phyloP scores from a whole-genome alignment of 78 protist genomes.

The Guillardia theta region DNA sequence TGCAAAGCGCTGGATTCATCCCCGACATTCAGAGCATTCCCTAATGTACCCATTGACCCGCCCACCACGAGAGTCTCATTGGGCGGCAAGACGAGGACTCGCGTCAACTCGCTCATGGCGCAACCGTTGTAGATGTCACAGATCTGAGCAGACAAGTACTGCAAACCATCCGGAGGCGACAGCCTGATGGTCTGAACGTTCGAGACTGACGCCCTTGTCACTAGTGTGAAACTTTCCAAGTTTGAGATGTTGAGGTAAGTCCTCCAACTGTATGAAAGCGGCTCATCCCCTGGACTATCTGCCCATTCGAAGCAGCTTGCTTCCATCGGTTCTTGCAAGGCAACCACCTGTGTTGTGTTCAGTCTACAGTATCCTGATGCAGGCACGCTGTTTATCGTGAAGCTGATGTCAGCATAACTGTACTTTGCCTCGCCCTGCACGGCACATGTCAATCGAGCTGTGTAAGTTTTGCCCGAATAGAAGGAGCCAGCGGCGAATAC shows the following conservation, averaged over 20 bases:
- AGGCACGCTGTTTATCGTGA: background rate
- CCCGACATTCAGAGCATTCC: too few species aligned
- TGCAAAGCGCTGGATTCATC: too few species aligned
- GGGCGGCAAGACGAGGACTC: too few species aligned
- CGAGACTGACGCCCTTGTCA: background rate
- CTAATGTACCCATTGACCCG: too few species aligned
- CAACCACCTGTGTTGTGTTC: background rate
- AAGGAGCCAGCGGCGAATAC: background rate
- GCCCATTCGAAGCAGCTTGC: background rate
- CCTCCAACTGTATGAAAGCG: background rate
- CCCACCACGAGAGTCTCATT: too few species aligned
- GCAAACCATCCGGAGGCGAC: background rate
- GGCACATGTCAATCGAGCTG: background rate
- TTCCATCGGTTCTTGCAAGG: background rate
- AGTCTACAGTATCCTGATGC: background rate
- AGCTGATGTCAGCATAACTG: background rate
- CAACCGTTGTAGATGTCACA: too few species aligned
- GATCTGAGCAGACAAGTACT: background rate
- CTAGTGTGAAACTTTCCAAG: background rate
- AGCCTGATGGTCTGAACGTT: background rate
- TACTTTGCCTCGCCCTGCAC: background rate
- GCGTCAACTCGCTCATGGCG: too few species aligned
- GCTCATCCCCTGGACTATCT: background rate
- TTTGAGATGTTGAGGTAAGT: background rate
- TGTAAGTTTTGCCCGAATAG: background rate